Conservation (phyloP, 805 yeast genomes). For the Lachancea dasiensis region DNA sequence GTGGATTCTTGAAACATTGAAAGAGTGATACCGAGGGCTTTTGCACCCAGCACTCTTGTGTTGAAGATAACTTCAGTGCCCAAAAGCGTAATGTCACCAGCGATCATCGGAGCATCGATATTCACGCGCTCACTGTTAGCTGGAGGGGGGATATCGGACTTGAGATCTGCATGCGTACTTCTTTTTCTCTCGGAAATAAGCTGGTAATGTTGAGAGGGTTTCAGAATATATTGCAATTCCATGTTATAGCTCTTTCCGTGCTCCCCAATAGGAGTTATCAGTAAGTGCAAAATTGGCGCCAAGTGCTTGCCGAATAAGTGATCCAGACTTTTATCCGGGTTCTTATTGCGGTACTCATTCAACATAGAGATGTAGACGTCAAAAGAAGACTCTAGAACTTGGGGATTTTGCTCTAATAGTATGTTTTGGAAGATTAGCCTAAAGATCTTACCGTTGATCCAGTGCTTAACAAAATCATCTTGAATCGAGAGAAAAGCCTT, state of each 20-base stretch:
- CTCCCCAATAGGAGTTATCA: slow-evolving; percentile 93
- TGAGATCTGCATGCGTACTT: slow-evolving; percentile 18
- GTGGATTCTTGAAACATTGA: slow-evolving; percentile 42
- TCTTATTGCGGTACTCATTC: slow-evolving; percentile 36
- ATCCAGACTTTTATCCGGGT: slow-evolving; percentile 41
- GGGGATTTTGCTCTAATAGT: slow-evolving; percentile 79
- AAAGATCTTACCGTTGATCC: slow-evolving; percentile 73
- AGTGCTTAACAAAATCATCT: slow-evolving; percentile 47
- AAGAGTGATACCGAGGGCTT: slow-evolving; percentile 64
- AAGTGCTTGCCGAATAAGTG: slow-evolving; percentile 50
- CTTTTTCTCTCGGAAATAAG: slow-evolving; percentile 31
- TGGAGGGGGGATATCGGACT: slow-evolving; percentile 41
- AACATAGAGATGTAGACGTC: slow-evolving; percentile 55
- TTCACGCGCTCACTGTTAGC: slow-evolving; percentile 60
- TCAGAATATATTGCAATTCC: slow-evolving; percentile 66
- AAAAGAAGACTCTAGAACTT: slow-evolving; percentile 58
- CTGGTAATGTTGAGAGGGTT: slow-evolving; percentile 53
- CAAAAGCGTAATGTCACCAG: slow-evolving; percentile 84
- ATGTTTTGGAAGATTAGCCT: slow-evolving; percentile 82
- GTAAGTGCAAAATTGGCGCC: slow-evolving; percentile 53
- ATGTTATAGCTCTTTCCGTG: slow-evolving; percentile 82
- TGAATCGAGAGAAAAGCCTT: slow-evolving; percentile 62
- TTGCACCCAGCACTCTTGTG: slow-evolving; percentile 70
- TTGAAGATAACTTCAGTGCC: slow-evolving; percentile 69
- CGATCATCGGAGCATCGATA: slow-evolving; percentile 87